Conservation (phyloP, 1,284 basidiomycete genomes). For the Malassezia cuniculi region DNA sequence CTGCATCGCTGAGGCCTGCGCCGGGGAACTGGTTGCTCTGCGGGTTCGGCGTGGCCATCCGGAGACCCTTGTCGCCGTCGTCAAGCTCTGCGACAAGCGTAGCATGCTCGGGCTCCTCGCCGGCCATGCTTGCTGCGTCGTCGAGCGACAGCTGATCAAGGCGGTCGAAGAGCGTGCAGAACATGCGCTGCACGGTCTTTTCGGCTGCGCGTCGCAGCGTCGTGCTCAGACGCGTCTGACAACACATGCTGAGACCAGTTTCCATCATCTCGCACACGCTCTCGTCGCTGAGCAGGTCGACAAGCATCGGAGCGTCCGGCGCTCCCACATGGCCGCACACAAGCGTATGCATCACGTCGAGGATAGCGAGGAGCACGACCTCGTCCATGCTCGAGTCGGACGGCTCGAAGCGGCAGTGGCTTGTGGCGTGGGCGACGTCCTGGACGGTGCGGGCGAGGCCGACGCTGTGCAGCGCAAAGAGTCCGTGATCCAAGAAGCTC, state of each 20-base stretch:
- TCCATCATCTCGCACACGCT: constrained; percentile 97
- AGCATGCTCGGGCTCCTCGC: constrained; percentile 26
- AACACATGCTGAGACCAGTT: constrained; percentile 90
- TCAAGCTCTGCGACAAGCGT: constrained; percentile 30
- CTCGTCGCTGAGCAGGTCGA: constrained; percentile 55
- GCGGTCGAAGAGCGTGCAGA: constrained; percentile 65
- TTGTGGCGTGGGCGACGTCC: constrained; percentile 75
- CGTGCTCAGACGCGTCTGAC: constrained; percentile 85
- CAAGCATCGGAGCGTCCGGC: constrained; percentile 12
- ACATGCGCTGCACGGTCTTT: constrained; percentile 76
- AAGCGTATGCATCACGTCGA: constrained; percentile 72
- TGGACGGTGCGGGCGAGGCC: constrained; percentile 53
- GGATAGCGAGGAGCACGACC: constrained; percentile 79
- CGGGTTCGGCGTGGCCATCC: constrained; percentile 46
- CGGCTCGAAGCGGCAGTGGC: constrained; percentile 94
- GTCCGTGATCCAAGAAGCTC: constrained; percentile 64
- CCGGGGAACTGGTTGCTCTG: constrained; percentile 39
- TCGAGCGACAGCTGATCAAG: constrained; percentile 52
- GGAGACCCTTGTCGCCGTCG: constrained; percentile 21
- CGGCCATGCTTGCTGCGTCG: constrained; percentile 31
- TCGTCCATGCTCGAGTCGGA: constrained; percentile 75
- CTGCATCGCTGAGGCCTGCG: constrained; percentile 30
- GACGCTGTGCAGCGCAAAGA: constrained; percentile 52
- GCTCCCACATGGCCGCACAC: constrained; percentile 47
- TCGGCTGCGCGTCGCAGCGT: constrained; percentile 83